Base-by-base conservation (phyloP, 441 rosid genomes). In the Isatis lusitanica region DNA sequence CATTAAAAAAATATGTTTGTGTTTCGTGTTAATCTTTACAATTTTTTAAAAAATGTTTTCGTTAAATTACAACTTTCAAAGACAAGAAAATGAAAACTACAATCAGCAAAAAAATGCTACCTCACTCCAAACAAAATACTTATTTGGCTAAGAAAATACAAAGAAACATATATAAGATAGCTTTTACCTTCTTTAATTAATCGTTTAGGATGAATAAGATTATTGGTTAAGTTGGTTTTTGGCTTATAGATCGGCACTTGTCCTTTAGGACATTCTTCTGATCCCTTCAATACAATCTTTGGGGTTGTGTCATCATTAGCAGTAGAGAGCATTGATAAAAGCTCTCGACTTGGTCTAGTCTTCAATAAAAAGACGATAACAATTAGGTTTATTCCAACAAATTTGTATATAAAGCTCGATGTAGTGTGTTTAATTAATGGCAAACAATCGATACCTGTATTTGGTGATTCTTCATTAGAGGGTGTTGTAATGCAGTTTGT, bases 211-310 rank as follows among this genome's bases (percentile, higher is more conserved):
- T 59, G 5, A n/a, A 26, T 5, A 57, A 46, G 8, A 74, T 60
- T 13, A 66, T 47, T 50, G 66, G 38, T 58, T 39, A 58, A 7
- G 18, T 68, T 50, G 15, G 57, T 33, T 75, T 52, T 68, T 61
- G 47, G 58, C 43, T 68, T 68, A 30, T 75, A 57, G 53, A 75
- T 75, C 0, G 78, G 74, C 21, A 75, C 78, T 52, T 75, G 78
- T 68, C 78, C 74, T 16, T 43, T 1, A 35, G 78, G 64, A 68
- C 69, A 75, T 57, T 75, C 74, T 68, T 62, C 42, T 35, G 50
- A 61, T 61, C 68, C 57, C 21, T 52, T 26, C 40, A 43, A 43
- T 13, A 16, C 31, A 68, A 33, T 35, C 64, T 43, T 1, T 60
- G 39, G 21, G 39, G 0, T 12, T 42, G 9, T 61, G 21, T 42